These are phyloP conservation scores for Candolleomyces efflorescens DNA, from an alignment of 768 basidiomycete species.

Conservation along the genomic window DNA sequence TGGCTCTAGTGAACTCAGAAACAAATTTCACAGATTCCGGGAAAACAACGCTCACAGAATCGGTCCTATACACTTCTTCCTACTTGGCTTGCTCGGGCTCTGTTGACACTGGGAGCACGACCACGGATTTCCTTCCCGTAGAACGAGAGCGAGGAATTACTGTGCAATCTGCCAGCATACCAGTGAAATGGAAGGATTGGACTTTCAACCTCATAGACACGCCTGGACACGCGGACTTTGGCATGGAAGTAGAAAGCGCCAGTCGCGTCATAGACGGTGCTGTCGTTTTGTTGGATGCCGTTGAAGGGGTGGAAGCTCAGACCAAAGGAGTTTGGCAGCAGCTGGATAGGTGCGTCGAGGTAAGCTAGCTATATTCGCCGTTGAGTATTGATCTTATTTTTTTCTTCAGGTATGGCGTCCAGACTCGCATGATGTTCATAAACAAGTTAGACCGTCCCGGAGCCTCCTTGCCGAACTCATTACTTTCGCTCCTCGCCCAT, in stretches of 20 bases:
- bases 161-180: constrained; percentile 89
- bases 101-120: constrained; percentile 88
- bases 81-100: constrained; percentile 74
- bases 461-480: constrained; percentile 69
- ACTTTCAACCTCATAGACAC: constrained; percentile 87
- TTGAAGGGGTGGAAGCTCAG: constrained; percentile 89
- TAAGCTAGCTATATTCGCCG: constrained; percentile 17
- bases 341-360: constrained; percentile 65
- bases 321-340: constrained; percentile 89
- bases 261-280: constrained; percentile 89
- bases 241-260: constrained; percentile 95
- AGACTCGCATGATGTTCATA: constrained; percentile 73
- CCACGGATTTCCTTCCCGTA: constrained; percentile 85
- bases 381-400: neutral
- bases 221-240: constrained; percentile 91
- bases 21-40: constrained; percentile 60
- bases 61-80: constrained; percentile 71
- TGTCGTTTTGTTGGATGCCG: constrained; percentile 83
- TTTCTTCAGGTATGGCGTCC: constrained; percentile 64
- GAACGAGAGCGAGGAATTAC: constrained; percentile 91
- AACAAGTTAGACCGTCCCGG: constrained; percentile 90
- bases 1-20: neutral
- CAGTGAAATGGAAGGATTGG: constrained; percentile 82
- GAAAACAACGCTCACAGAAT: constrained; percentile 87
- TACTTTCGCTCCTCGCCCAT: constrained; percentile 70